Evolutionary conservation across 2,329 filamentous ascomycete genomes (phyloP), one percentile per base, ranked within the genome.

Genomic region (Tolypocladium amazonense): DNA sequence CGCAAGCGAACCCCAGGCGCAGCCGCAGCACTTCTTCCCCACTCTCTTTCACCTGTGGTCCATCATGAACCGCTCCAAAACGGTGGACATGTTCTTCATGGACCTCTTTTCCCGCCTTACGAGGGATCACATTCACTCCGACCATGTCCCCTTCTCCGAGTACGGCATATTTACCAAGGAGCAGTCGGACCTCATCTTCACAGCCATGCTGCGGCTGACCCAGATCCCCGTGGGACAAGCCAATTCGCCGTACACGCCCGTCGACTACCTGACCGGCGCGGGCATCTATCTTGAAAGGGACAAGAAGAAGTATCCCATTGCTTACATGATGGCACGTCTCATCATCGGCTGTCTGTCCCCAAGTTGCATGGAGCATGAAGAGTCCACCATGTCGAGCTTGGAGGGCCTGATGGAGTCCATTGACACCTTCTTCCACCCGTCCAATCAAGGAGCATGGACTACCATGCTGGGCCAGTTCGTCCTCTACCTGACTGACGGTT

Each of bases 351-450:
- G 92, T 0, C 73, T 99, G 45, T 97, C 94, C 1, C 93, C 94
- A 1, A 79, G 86, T 54, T 94, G 90, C 68, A 76, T 95, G 56
- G 84, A 89, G 50, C 80, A 85, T n/a, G 81, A 88, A 37, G 87
- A 88, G 59, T 97, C 92, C 0, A 85, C 96, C 52, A 75, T 99
- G 67, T 85, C 88, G 39, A 90, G 89, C 64, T 81, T 99, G 6
- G 93, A 99, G 72, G 93, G 90, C 0, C 79, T 99, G 58, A 89
- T 99, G 65, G 89, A 97, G 72, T 94, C 92, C 3, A 88, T 97
- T 55, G 94, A 99, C 73, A 99, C 94, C 0, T 99, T 99, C 74
- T 99, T 97, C 79, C 94, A 99, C 68, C 94, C 94, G 2, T 99
- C 94, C 2, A 99, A 99, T 72, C 90, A 93, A 58, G 94, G 94